Evolutionary conservation across 2,329 filamentous ascomycete species (phyloP).

Genomic region (Cladosporium sp.): DNA sequence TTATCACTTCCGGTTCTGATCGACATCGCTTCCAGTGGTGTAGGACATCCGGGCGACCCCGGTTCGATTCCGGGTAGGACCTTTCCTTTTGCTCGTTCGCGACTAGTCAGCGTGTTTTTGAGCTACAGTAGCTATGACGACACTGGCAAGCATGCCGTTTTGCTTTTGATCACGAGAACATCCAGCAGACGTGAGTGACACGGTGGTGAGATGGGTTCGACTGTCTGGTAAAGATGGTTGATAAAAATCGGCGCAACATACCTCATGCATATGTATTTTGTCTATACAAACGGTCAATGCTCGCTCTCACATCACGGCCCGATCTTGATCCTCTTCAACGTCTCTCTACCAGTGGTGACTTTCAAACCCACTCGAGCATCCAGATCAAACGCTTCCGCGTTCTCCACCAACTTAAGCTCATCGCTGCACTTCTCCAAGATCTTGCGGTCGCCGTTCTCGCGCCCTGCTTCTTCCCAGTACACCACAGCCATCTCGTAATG

Average conservation of each 20-base stretch:
- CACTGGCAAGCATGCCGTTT: no score
- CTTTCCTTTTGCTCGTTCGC: not conserved
- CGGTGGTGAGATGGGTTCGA: no score
- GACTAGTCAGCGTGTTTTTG: not conserved
- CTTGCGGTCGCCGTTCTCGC: constrained; percentile 41
- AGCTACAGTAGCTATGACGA: no score
- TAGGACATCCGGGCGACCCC: constrained; percentile 12
- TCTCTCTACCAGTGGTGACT: constrained; percentile 69
- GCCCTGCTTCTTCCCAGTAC: constrained; percentile 68
- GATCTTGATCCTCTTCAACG: constrained; percentile 49
- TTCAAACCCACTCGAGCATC: constrained; percentile 74
- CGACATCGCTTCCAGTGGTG: not conserved
- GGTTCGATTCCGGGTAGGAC: constrained; percentile 20
- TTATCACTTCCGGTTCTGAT: constrained; percentile 13
- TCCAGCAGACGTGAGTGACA: no score
- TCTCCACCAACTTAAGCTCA: constrained; percentile 67
- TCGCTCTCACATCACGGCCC: not conserved
- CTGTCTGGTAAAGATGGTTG: not conserved
- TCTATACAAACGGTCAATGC: not conserved
- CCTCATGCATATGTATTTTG: not conserved
- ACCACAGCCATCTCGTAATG: constrained; percentile 86
- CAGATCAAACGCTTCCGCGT: constrained; percentile 71
- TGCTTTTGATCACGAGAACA: no score
- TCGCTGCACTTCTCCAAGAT: constrained; percentile 64
- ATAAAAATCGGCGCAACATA: not conserved